Evolutionary conservation across 257 asterid species (phyloP).

Genomic region (Nicotiana knightiana): DNA sequence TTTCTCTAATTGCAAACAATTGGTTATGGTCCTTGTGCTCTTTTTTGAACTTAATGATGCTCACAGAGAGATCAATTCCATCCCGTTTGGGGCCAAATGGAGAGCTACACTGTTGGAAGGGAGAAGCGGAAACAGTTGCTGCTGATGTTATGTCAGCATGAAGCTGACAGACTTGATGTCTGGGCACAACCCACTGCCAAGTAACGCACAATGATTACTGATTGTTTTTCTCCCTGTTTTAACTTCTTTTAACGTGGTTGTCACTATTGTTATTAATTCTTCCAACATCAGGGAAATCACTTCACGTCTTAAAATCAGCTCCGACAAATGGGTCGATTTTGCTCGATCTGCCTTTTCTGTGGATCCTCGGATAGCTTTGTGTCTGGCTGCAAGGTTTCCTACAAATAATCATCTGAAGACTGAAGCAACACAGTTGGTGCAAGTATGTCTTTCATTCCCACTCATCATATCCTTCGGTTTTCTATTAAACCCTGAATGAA

Average conservation of each 20-base stretch:
- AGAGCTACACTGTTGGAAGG: constrained; percentile 70
- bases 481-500: constrained; percentile 6
- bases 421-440: constrained; percentile 80
- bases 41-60: constrained; percentile 3
- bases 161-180: constrained; percentile 96
- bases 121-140: constrained; percentile 88
- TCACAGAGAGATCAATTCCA: constrained; percentile 77
- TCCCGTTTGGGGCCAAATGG: constrained; percentile 99
- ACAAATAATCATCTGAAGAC: constrained; percentile 70
- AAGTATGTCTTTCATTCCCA: constrained; percentile 47
- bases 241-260: constrained; percentile 11
- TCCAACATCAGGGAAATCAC: constrained; percentile 54
- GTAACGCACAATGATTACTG: constrained; percentile 34
- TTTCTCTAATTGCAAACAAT: not conserved
- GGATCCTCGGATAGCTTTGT: constrained; percentile 85
- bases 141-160: constrained; percentile 92
- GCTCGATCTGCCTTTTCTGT: constrained; percentile 85
- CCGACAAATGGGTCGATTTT: constrained; percentile 86
- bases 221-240: constrained; percentile 7
- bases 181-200: constrained; percentile 98
- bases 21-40: constrained; percentile 16
- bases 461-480: not conserved
- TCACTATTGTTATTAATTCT: constrained; percentile 8
- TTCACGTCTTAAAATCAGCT: constrained; percentile 68
- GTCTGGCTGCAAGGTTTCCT: constrained; percentile 90